Percentiles rank a stretch among this genome's conserved stretches.
These are phyloP conservation scores for Biscutella laevigata DNA, from an alignment of 441 rosid species.

Conservation along the genomic window DNA sequence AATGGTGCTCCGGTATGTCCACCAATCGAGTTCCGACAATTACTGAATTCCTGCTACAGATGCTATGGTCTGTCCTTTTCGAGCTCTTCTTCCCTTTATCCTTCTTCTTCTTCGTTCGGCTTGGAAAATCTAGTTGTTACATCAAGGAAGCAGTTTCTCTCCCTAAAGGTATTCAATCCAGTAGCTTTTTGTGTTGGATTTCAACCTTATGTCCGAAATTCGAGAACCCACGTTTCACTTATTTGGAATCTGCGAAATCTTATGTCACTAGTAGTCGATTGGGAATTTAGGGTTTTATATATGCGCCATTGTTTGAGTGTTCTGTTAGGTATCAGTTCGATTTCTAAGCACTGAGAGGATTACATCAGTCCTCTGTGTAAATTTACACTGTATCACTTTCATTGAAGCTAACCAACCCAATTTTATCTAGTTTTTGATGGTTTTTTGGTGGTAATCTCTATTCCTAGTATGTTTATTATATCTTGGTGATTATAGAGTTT, in stretches of 20 bases:
- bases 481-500: not conserved
- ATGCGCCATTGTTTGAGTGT: not conserved
- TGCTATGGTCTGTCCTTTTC: slow-evolving; percentile 23
- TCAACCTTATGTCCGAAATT: not conserved
- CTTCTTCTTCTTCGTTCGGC: slow-evolving; percentile 18
- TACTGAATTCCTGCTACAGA: slow-evolving; percentile 26
- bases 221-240: slow-evolving; percentile 16
- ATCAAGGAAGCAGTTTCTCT: slow-evolving; percentile 33
- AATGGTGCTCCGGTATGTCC: slow-evolving; percentile 22
- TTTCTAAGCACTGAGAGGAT: not conserved
- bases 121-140: slow-evolving; percentile 23
- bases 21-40: slow-evolving; percentile 22
- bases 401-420: no score
- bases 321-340: not conserved
- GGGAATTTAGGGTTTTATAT: not conserved
- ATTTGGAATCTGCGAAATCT: not conserved
- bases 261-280: not conserved
- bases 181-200: not conserved
- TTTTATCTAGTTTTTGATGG: no score
- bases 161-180: slow-evolving; percentile 43
- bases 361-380: not conserved
- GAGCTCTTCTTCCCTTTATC: not conserved
- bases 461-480: no score
- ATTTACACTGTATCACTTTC: not conserved
- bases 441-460: no score